A percentile compares a stretch with the other conserved stretches of the same genome.
These are phyloP conservation scores for Fusarium concolor DNA, from an alignment of 2,329 filamentous ascomycete species.

Conservation along the genomic window DNA sequence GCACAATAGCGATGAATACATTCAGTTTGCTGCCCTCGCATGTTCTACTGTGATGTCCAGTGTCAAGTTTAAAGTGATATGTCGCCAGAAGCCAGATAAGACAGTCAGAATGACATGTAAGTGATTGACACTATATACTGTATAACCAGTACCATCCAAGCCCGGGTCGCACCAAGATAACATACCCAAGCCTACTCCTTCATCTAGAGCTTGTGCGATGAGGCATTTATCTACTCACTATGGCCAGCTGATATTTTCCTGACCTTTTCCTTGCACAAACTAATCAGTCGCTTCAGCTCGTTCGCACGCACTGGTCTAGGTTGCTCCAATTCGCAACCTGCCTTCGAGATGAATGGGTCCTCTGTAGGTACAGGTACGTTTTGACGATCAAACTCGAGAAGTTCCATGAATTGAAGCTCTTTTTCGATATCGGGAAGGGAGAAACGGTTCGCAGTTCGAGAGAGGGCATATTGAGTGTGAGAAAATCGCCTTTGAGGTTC, in stretches of 20 bases:
- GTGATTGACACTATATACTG: constrained; percentile 22
- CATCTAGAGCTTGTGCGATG: neutral
- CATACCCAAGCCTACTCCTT: constrained; percentile 7
- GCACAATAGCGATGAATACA: constrained; percentile 14
- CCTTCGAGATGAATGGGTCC: constrained; percentile 43
- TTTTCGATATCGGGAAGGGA: constrained; percentile 11
- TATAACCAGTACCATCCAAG: constrained; percentile 25
- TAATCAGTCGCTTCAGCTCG: constrained; percentile 48
- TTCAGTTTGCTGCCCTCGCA: neutral
- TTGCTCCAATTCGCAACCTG: constrained; percentile 48
- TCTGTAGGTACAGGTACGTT: constrained; percentile 38
- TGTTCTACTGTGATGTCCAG: neutral
- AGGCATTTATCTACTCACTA: constrained; percentile 22
- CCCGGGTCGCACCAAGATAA: constrained; percentile 17
- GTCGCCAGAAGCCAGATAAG: neutral
- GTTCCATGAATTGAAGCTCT: neutral
- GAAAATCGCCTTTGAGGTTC: constrained; percentile 9
- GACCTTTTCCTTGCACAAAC: constrained; percentile 46
- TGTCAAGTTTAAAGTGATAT: neutral
- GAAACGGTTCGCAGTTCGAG: constrained; percentile 3
- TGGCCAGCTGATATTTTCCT: constrained; percentile 38
- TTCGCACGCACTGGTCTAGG: constrained; percentile 48
- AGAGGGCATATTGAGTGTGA: neutral
- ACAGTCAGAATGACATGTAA: neutral
- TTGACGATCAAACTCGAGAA: constrained; percentile 17